Base-by-base conservation (phyloP, 2,329 filamentous ascomycete species). In the Exophiala alcalophila region DNA sequence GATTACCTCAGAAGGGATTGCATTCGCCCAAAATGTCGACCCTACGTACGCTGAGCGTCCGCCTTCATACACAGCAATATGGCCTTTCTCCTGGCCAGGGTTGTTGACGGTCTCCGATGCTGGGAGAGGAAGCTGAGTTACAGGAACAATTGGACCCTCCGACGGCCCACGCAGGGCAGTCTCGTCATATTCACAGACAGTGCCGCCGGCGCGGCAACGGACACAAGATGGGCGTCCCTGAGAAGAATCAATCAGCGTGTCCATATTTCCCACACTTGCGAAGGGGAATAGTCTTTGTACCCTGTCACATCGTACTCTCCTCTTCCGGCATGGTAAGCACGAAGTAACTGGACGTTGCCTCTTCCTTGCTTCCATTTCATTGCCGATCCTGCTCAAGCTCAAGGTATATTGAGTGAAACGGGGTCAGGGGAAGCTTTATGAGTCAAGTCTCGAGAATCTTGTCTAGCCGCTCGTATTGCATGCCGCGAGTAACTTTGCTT, bases 11-110 rank as follows among this genome's bases (percentile, higher is more conserved):
- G 21, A 24, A 30, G 47, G 47, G 7, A 53, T 50, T n/a, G 43
- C 21, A 30, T 53, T 53, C n/a, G 40, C 49, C 49, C 49, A 52
- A 16, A 36, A 49, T 3, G 49, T 52, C 12, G 46, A 49, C 12
- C 49, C 49, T 10, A 34, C 19, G 25, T 52, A 52, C n/a, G 26
- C 32, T 14, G 49, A 46, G 20, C 48, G 45, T 9, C 48, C 48
- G 15, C 48, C 48, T 15, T 40, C 26, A 28, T 34, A 45, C 11
- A 51, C 30, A 24, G 39, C 28, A 15, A 51, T 12, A 2, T 41
- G 26, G 18, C 48, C 44, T 26, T 21, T 44, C 20, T 44, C 44
- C 23, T 28, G 43, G 24, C 27, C 29, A n/a, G 7, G 11, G 26
- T 6, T 29, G 26, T n/a, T 11, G 26, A 11, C 16, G 18, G 3